Percentiles rank a stretch among this genome's conserved stretches.
Evolutionary conservation across 805 yeast genomes (phyloP).

Genomic region (Soucietia sequanensis): DNA sequence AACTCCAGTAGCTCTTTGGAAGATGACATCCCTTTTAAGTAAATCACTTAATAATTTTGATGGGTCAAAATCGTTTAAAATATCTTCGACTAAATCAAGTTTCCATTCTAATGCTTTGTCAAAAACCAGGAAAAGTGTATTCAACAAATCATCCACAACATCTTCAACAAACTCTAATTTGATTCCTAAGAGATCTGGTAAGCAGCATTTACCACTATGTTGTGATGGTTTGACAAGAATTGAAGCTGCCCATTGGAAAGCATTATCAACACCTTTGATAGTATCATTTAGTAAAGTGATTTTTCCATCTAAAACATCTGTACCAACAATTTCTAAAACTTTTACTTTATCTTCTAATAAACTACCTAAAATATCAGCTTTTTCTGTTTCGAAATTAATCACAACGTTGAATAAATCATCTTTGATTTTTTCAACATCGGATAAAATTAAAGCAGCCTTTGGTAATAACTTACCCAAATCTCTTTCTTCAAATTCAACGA

Average conservation of each 20-base stretch:
- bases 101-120: no score
- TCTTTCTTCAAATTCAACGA: no score
- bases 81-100: no score
- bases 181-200: constrained; percentile 13
- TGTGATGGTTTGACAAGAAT: constrained; percentile 18
- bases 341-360: constrained; percentile 14
- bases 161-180: neutral
- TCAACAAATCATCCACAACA: neutral
- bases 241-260: constrained; percentile 20
- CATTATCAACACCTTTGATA: constrained; percentile 8
- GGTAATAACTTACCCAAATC: constrained; percentile 9
- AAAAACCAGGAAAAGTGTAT: no score
- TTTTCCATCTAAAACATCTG: constrained; percentile 16
- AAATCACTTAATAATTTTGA: neutral
- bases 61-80: no score
- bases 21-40: no score
- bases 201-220: constrained; percentile 19
- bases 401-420: constrained; percentile 19
- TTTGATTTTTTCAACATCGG: constrained; percentile 19
- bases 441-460: constrained; percentile 22
- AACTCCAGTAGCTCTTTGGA: no score
- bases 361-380: constrained; percentile 15
- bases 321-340: constrained; percentile 16
- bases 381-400: constrained; percentile 21
- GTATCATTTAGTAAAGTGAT: constrained; percentile 7